These are phyloP conservation scores for Chromosphaera perkinsii DNA, from an alignment of 208 protist species.

Conservation along the genomic window DNA sequence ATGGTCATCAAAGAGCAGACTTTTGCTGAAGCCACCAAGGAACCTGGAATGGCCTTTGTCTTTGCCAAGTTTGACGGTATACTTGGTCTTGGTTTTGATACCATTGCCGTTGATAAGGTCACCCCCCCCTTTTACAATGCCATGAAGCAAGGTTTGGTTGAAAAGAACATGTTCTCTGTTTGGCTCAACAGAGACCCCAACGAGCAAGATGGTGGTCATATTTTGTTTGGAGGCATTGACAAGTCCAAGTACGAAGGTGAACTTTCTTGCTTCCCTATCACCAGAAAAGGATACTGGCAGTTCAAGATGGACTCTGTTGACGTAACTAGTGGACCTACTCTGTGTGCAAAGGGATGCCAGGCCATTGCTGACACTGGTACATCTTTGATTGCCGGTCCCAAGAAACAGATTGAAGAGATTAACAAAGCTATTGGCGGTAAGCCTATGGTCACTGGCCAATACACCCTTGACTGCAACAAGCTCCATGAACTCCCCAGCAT, in stretches of 20 bases:
- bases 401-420: constrained; percentile 46
- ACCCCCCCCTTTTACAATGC: constrained; percentile 70
- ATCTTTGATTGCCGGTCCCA: constrained; percentile 80
- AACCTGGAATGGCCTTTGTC: constrained; percentile 76
- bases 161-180: constrained; percentile 64
- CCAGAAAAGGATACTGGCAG: constrained; percentile 79
- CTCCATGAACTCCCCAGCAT: constrained; percentile 64
- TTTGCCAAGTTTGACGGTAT: constrained; percentile 84
- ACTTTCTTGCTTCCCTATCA: constrained; percentile 72
- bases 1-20: constrained; percentile 53
- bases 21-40: constrained; percentile 77
- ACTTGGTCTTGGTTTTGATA: constrained; percentile 65
- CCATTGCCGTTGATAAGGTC: constrained; percentile 75
- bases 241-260: constrained; percentile 60
- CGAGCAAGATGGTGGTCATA: constrained; percentile 53
- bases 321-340: constrained; percentile 14
- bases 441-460: constrained; percentile 47
- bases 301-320: constrained; percentile 52
- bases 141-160: constrained; percentile 50
- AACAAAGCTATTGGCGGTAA: constrained; percentile 55
- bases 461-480: constrained; percentile 41
- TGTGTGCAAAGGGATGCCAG: constrained; percentile 24
- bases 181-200: constrained; percentile 58
- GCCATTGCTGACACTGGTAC: constrained; percentile 84
- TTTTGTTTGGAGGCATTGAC: constrained; percentile 76